A percentile compares a stretch with the other conserved stretches of the same genome.
phyloP scores from a whole-genome alignment of 371 early-diverging fungal species.

The Actinomucor elegans region DNA sequence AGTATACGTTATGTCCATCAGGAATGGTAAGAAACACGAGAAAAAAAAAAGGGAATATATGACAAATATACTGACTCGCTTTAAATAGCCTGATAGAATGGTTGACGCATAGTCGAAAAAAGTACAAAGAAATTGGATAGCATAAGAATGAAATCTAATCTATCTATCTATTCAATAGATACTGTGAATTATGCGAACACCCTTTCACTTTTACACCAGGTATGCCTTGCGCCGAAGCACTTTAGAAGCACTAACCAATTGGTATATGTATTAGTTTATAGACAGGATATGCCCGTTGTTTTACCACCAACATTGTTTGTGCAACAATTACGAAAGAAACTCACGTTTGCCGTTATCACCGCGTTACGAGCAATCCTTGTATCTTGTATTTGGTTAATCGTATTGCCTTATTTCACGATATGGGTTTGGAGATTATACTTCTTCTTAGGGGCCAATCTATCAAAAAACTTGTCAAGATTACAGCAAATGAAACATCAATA shows the following conservation, averaged over 20 bases:
- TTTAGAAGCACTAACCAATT: no score
- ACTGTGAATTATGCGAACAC: constrained; percentile 91
- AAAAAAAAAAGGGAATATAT: neutral
- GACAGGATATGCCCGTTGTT: constrained; percentile 70
- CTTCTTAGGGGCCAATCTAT: constrained; percentile 55
- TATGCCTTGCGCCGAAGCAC: no score
- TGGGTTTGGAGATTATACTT: constrained; percentile 84
- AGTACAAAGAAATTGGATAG: no score
- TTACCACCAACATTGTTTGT: constrained; percentile 57
- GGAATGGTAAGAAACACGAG: constrained; percentile 63
- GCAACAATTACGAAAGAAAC: constrained; percentile 25
- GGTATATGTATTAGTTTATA: constrained; percentile 81
- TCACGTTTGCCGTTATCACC: constrained; percentile 29
- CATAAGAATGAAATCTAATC: no score
- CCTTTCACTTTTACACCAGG: constrained; percentile 84
- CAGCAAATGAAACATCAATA: constrained; percentile 7
- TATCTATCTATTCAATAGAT: no score
- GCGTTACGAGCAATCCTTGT: constrained; percentile 57
- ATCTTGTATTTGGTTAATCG: constrained; percentile 75
- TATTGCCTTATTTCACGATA: constrained; percentile 80
- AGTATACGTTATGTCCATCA: constrained; percentile 91
- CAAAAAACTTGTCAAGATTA: constrained; percentile 1
- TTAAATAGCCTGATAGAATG: constrained; percentile 76
- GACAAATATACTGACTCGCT: no score
- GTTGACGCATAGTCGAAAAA: constrained; percentile 84